phyloP scores from a whole-genome alignment of 306 rosid species.

The Quercus aquifolioides region DNA sequence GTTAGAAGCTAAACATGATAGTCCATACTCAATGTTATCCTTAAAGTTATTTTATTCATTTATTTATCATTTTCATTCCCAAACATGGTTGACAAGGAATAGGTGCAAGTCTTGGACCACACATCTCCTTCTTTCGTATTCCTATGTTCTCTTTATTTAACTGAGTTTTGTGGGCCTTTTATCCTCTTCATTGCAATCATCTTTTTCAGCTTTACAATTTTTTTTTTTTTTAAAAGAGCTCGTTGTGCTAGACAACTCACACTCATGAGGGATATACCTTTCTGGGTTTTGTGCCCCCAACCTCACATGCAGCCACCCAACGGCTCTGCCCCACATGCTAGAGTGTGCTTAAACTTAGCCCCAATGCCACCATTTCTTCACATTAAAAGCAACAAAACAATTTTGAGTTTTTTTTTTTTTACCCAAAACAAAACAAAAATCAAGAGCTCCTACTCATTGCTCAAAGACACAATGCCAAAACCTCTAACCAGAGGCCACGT shows the following conservation, averaged over 20 bases:
- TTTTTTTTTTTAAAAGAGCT: neutral
- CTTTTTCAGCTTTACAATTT: neutral
- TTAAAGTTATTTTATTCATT: neutral
- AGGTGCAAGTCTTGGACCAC: neutral
- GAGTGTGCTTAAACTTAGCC: neutral
- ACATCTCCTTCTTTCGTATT: neutral
- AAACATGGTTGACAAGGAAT: neutral
- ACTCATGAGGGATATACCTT: slow-evolving; percentile 29
- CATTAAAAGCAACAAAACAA: neutral
- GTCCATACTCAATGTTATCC: too few species aligned
- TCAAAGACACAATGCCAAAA: too few species aligned
- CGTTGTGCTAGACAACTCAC: slow-evolving; percentile 43
- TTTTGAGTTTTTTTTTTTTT: neutral
- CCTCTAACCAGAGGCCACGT: too few species aligned
- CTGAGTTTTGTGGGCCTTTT: slow-evolving; percentile 17
- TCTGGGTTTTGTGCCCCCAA: neutral
- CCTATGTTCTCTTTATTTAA: slow-evolving; percentile 2
- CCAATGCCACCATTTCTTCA: neutral
- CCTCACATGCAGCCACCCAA: slow-evolving; percentile 39
- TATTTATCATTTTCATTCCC: neutral
- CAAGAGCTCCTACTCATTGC: too few species aligned
- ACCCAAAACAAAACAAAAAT: too few species aligned
- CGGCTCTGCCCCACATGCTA: neutral
- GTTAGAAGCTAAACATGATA: too few species aligned
- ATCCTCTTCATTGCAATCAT: neutral